Evolutionary conservation across 768 basidiomycete species (phyloP), one percentile per base, ranked within the genome.

Genomic region (Lactarius hatsudake): DNA sequence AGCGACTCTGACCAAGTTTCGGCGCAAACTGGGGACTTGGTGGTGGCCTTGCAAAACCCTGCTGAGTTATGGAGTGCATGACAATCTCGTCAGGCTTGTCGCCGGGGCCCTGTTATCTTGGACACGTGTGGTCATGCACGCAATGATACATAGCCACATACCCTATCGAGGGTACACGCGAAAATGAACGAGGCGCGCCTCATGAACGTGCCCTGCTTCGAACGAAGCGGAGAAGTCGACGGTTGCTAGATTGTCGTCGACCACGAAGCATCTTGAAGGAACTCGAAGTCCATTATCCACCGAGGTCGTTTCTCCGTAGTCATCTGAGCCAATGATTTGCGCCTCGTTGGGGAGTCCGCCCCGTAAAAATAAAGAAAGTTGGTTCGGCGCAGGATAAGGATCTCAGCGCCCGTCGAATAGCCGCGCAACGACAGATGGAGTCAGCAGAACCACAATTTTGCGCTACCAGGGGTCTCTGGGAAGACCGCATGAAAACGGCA

Each of bases 381-480:
- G 23, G 48, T 23, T 26, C 26, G 23, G 48, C 23, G 23, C 23
- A 51, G 48, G 48, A 51, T 51, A 51, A 51, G 48, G 23, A 51
- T 26, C 48, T 26, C 23, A 51, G 48, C 48, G 23, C 12, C 48
- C 48, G 48, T 20, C 23, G 2, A 26, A 26, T 26, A 4, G n/a
- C n/a, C 23, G 48, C 48, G 5, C 48, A 51, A 18, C 5, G 42
- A 42, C 17, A 18, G 42, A 51, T 4, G 23, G 13, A 30, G 18
- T 34, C 55, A 18, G 55, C 55, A 28, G 55, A 56, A 56, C 9
- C 28, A 32, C 20, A 28, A 20, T 9, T 20, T 34, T 64, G 56
- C 63, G 36, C 43, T 64, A 23, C 28, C 63, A 23, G 63, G 63
- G 63, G 63, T 64, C 63, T 48, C 34, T 57, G 23, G 30, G 43